These are phyloP conservation scores for Kodamaea sp. DNA, from an alignment of 1,139 yeast genomes.

Conservation along the genomic window DNA sequence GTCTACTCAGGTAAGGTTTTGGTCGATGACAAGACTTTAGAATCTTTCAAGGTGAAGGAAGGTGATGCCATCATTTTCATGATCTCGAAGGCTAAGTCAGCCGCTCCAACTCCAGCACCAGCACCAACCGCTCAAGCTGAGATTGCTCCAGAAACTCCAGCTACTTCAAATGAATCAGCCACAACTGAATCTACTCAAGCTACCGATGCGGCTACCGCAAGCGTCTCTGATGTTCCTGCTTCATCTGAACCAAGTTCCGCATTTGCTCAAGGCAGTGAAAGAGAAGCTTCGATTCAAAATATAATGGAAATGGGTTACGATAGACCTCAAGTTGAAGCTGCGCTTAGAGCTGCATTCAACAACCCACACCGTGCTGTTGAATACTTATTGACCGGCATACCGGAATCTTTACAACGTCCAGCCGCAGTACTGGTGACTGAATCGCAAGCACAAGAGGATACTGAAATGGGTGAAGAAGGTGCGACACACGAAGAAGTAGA, in stretches of 20 bases:
- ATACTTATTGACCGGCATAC: slow-evolving; percentile 85
- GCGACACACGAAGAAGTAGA: slow-evolving; percentile 17
- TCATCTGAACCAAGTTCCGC: slow-evolving; percentile 26
- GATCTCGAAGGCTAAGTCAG: slow-evolving; percentile 56
- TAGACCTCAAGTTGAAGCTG: slow-evolving; percentile 81
- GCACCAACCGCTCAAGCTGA: slow-evolving; percentile 9
- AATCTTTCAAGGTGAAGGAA: slow-evolving; percentile 72
- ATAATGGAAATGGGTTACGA: slow-evolving; percentile 97
- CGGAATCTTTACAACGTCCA: slow-evolving; percentile 53
- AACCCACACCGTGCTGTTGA: slow-evolving; percentile 99
- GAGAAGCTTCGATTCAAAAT: slow-evolving; percentile 68
- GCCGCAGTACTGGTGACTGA: slow-evolving; percentile 11
- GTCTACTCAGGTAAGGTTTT: slow-evolving; percentile 91
- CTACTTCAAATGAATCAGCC: background rate
- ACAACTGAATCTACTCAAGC: slow-evolving; percentile 1
- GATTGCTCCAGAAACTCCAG: slow-evolving; percentile 3
- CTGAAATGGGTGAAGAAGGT: slow-evolving; percentile 20
- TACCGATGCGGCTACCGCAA: slow-evolving; percentile 13
- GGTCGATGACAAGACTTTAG: slow-evolving; percentile 76
- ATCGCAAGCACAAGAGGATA: slow-evolving; percentile 12
- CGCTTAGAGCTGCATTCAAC: slow-evolving; percentile 92
- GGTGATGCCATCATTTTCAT: slow-evolving; percentile 91
- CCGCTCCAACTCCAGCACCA: slow-evolving; percentile 22
- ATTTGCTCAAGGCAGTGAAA: slow-evolving; percentile 60
- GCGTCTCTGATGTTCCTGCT: slow-evolving; percentile 27